Conservation (phyloP, 2,329 filamentous ascomycete genomes). For the Aphanocladium album region DNA sequence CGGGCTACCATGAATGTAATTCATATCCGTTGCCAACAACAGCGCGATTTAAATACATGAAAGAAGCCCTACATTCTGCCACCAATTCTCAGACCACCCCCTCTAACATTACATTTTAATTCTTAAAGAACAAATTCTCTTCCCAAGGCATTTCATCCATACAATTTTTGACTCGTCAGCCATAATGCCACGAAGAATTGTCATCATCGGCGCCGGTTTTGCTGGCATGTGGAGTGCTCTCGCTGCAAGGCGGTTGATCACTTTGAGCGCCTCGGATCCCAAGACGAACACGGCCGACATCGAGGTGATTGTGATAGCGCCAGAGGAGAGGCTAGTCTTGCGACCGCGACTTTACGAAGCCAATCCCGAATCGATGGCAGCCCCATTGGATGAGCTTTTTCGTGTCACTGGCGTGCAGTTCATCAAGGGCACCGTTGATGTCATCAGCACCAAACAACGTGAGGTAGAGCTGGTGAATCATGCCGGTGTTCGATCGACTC, state of each 20-base stretch:
- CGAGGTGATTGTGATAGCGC: slow-evolving; percentile 28
- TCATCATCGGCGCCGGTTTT: slow-evolving; percentile 29
- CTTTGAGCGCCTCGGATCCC: slow-evolving; percentile 12
- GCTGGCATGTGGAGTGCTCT: slow-evolving; percentile 33
- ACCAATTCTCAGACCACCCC: no score
- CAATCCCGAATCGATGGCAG: slow-evolving; percentile 21
- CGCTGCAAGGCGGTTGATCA: slow-evolving; percentile 27
- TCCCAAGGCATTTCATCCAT: background rate
- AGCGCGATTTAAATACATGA: no score
- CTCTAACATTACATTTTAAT: background rate
- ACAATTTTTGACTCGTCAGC: background rate
- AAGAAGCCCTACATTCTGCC: no score
- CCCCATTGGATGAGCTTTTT: slow-evolving; percentile 22
- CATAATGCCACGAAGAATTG: slow-evolving; percentile 6
- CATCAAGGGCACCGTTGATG: slow-evolving; percentile 19
- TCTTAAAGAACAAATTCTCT: background rate
- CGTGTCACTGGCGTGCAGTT: slow-evolving; percentile 23
- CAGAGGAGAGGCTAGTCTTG: slow-evolving; percentile 25
- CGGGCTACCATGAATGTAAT: no score
- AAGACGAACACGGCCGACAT: slow-evolving; percentile 16
- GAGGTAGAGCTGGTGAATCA: slow-evolving; percentile 14
- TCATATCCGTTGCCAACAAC: no score
- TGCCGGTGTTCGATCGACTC: background rate
- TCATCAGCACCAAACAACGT: slow-evolving; percentile 17
- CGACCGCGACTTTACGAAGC: slow-evolving; percentile 31